Conservation (phyloP, 164 flowering plant genomes). For the Magnolia changhungtana region DNA sequence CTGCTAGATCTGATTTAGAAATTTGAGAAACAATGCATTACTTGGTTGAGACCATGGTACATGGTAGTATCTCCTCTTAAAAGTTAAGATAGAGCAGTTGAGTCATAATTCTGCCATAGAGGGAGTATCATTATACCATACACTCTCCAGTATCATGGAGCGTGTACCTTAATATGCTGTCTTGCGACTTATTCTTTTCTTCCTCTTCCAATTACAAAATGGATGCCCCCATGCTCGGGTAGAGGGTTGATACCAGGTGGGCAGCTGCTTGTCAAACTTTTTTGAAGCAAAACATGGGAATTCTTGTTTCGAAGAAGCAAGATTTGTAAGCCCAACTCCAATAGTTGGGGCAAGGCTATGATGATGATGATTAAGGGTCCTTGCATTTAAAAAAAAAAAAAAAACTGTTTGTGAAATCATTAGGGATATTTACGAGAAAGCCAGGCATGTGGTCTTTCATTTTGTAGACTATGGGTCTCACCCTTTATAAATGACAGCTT, state of each 20-base stretch:
- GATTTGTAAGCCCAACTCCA: no score
- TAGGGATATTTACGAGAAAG: background rate
- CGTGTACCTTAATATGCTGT: background rate
- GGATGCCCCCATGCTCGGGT: no score
- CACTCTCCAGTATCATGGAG: background rate
- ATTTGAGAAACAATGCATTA: constrained; percentile 1
- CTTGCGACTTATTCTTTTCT: background rate
- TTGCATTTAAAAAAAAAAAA: no score
- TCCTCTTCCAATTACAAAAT: background rate
- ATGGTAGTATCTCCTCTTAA: no score
- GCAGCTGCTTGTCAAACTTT: no score
- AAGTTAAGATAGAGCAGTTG: background rate
- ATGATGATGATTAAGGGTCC: no score
- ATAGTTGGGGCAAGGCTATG: no score
- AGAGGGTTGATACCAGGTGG: no score
- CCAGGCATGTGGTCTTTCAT: background rate
- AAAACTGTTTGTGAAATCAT: background rate
- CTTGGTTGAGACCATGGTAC: background rate
- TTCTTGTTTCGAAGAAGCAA: no score
- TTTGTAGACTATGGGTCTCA: background rate
- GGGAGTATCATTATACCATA: background rate
- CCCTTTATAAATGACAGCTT: background rate
- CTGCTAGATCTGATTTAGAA: background rate
- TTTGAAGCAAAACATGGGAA: no score
- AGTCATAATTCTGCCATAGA: background rate